phyloP scores from a whole-genome alignment of 352 stramenopile genomes.

The Phytophthora colocasiae region DNA sequence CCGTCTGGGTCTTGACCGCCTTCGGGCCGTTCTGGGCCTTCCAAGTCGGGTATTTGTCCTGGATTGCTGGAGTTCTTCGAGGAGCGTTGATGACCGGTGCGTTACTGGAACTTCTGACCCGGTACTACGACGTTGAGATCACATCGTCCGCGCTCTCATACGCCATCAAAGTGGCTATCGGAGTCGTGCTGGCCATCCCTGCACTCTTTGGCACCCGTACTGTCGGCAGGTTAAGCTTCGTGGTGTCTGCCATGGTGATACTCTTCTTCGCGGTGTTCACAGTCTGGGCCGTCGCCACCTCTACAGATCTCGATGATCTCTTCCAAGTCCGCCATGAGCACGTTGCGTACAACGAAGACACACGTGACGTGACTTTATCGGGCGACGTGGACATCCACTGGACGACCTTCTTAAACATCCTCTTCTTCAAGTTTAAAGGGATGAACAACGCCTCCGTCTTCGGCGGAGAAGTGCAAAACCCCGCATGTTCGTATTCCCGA shows the following conservation, averaged over 20 bases:
- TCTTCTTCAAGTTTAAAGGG: conserved; percentile 97
- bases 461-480: conserved; percentile 90
- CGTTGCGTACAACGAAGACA: conserved; percentile 20
- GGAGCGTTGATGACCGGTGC: conserved; percentile 72
- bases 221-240: conserved; percentile 39
- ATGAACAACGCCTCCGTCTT: conserved; percentile 93
- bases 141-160: conserved; percentile 28
- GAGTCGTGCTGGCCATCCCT: conserved; percentile 42
- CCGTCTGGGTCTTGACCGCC: conserved; percentile 91
- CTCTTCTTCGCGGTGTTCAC: conserved; percentile 54
- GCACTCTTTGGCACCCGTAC: conserved; percentile 47
- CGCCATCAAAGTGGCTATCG: conserved; percentile 49
- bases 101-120: conserved; percentile 38
- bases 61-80: conserved; percentile 74
- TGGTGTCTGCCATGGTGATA: conserved; percentile 40
- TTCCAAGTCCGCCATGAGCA: conserved; percentile 49
- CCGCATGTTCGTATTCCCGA: conserved; percentile 78
- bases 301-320: conserved; percentile 51
- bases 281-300: conserved; percentile 46
- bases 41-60: conserved; percentile 81
- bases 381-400: conserved; percentile 71
- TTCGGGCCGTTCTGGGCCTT: conserved; percentile 90
- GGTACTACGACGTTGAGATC: conserved; percentile 44
- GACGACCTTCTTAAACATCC: conserved; percentile 90
- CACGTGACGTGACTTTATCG: conserved; percentile 27